Evolutionary conservation across 225 moss, liverwort and hornwort genomes (phyloP).

Genomic region (Sphagnum tenellum): DNA sequence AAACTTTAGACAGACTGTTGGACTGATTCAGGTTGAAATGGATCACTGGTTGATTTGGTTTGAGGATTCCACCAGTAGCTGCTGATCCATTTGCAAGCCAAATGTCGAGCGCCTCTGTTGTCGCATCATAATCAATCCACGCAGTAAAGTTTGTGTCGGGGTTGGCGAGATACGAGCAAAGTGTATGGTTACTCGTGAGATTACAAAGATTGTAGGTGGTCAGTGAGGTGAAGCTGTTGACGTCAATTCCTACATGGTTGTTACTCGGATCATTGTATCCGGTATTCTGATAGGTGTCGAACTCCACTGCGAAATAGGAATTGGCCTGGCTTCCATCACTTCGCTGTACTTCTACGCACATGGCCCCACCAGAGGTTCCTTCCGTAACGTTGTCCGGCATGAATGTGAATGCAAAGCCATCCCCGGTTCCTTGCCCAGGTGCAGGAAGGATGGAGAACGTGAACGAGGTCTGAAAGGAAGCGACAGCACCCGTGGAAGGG

Average conservation of each 20-base stretch:
- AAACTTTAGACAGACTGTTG: background rate
- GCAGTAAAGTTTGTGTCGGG: constrained; percentile 1
- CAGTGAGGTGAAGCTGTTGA: constrained; percentile 15
- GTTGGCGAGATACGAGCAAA: constrained; percentile 2
- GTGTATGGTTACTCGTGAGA: too few relatives aligned
- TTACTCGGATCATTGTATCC: constrained; percentile 9
- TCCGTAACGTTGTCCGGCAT: background rate
- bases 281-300: constrained; percentile 13
- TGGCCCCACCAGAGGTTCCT: constrained; percentile 3
- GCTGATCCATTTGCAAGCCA: background rate
- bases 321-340: constrained; percentile 3
- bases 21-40: background rate
- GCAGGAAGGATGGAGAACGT: background rate
- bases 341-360: background rate
- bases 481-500: background rate
- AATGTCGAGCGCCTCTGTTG: constrained; percentile 3
- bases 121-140: constrained; percentile 17
- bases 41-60: background rate
- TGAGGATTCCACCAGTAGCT: background rate
- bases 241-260: constrained; percentile 24
- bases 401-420: constrained; percentile 18
- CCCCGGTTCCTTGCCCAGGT: background rate
- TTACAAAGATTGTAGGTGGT: background rate
- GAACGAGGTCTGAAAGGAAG: background rate
- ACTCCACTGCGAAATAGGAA: constrained; percentile 22